Percentiles rank a stretch among this genome's conserved stretches.
Evolutionary conservation across 2,329 filamentous ascomycete species (phyloP).

Genomic region (Hypoxylon sp.): DNA sequence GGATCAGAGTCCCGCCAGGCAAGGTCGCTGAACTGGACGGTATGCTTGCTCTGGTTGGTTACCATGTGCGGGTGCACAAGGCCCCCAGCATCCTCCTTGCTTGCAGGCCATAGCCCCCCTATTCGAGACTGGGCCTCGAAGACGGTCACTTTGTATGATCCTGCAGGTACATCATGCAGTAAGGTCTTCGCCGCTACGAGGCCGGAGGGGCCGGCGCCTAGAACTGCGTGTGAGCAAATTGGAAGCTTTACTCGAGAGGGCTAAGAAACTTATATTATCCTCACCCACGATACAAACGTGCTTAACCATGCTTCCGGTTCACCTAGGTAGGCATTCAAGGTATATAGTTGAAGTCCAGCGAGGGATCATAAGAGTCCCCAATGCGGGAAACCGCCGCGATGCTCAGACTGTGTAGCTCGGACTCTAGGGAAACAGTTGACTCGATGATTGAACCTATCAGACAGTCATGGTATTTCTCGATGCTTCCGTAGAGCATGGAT

Average conservation of each 20-base stretch:
- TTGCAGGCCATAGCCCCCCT: slow-evolving; percentile 82
- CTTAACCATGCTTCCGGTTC: slow-evolving; percentile 56
- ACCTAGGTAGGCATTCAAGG: slow-evolving; percentile 25
- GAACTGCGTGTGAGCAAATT: slow-evolving; percentile 17
- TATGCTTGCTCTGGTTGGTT: slow-evolving; percentile 82
- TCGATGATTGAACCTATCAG: neutral
- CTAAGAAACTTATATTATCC: slow-evolving; percentile 15
- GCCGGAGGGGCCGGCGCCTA: slow-evolving; percentile 77
- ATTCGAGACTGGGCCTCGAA: slow-evolving; percentile 75
- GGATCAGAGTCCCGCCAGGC: slow-evolving; percentile 73
- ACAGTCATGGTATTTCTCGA: neutral
- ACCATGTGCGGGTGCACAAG: slow-evolving; percentile 75
- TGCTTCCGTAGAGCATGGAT: neutral
- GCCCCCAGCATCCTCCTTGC: slow-evolving; percentile 61
- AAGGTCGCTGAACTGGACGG: slow-evolving; percentile 78
- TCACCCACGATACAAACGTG: slow-evolving; percentile 66
- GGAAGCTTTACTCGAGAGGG: neutral
- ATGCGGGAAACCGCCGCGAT: slow-evolving; percentile 16
- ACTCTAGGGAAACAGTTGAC: neutral
- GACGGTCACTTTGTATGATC: slow-evolving; percentile 74
- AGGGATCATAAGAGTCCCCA: slow-evolving; percentile 19
- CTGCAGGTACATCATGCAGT: slow-evolving; percentile 67
- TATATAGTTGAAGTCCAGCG: slow-evolving; percentile 19
- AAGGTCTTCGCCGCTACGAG: slow-evolving; percentile 80
- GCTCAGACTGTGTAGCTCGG: slow-evolving; percentile 11